Conservation (phyloP, 2,329 filamentous ascomycete species). For the Paraconiothyrium sp. region DNA sequence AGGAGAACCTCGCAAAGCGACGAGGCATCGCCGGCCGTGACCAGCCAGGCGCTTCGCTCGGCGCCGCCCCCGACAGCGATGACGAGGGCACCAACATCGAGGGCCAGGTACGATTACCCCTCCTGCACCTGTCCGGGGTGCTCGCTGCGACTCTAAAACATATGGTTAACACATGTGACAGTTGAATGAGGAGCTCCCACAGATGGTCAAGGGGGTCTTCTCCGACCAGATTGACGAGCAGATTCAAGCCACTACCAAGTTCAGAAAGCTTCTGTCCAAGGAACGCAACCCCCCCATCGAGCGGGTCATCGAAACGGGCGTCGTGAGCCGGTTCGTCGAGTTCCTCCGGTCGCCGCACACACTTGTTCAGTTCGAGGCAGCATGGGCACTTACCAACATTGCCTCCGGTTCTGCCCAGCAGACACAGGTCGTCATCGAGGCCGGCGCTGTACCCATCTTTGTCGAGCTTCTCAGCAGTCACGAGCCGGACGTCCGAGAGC, state of each 20-base stretch:
- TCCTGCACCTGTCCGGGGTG: slow-evolving; percentile 12
- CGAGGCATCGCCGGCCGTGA: slow-evolving; percentile 85
- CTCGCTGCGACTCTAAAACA: neutral
- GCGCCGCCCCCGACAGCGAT: slow-evolving; percentile 93
- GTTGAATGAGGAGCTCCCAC: slow-evolving; percentile 96
- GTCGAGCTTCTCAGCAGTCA: slow-evolving; percentile 95
- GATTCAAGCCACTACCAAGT: slow-evolving; percentile 97
- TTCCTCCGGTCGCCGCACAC: slow-evolving; percentile 98
- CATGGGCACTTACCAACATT: slow-evolving; percentile 99
- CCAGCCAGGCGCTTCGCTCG: slow-evolving; percentile 80
- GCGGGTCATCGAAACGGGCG: slow-evolving; percentile 98
- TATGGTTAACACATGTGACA: slow-evolving; percentile 53
- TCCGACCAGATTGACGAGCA: slow-evolving; percentile 98
- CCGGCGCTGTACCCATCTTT: slow-evolving; percentile 97
- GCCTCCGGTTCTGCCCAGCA: slow-evolving; percentile 96
- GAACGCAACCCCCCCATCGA: slow-evolving; percentile 99
- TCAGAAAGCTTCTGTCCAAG: slow-evolving; percentile 97
- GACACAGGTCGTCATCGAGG: slow-evolving; percentile 98
- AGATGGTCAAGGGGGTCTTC: slow-evolving; percentile 98
- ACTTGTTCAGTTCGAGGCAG: slow-evolving; percentile 97
- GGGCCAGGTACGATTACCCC: slow-evolving; percentile 78
- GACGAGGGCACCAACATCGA: slow-evolving; percentile 96
- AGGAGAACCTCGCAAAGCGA: slow-evolving; percentile 98
- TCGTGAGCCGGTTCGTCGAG: slow-evolving; percentile 96
- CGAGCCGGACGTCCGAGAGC: slow-evolving; percentile 96